Evolutionary conservation across 352 stramenopile species (phyloP).

Genomic region (Halophytophthora polymorphica): DNA sequence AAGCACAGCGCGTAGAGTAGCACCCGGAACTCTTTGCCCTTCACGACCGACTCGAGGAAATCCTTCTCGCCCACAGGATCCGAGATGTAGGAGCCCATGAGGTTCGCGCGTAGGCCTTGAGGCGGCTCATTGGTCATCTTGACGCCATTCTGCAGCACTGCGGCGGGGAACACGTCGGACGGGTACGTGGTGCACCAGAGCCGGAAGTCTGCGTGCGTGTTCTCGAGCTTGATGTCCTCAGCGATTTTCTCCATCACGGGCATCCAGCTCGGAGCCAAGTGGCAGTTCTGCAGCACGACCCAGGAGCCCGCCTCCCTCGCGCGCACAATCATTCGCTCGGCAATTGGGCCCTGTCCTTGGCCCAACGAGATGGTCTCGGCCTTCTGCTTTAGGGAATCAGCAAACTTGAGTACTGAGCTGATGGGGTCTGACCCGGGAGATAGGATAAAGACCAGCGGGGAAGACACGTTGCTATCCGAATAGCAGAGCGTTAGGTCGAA

Average conservation of each 20-base stretch:
- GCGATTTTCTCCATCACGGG: conserved; percentile 91
- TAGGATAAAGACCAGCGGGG: conserved; percentile 91
- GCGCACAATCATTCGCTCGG: conserved; percentile 86
- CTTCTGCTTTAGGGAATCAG: conserved; percentile 66
- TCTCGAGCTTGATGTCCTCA: conserved; percentile 77
- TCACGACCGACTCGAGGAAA: conserved; percentile 84
- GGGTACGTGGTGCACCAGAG: conserved; percentile 95
- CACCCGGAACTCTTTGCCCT: conserved; percentile 80
- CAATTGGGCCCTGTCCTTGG: conserved; percentile 90
- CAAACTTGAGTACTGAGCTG: conserved; percentile 88
- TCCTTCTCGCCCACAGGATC: conserved; percentile 88
- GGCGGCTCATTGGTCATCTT: conserved; percentile 96
- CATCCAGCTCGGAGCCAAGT: conserved; percentile 93
- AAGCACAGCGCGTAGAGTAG: conserved; percentile 90
- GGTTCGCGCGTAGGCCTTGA: conserved; percentile 89
- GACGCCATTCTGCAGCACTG: conserved; percentile 94
- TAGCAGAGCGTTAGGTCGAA: conserved; percentile 90
- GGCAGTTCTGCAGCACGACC: conserved; percentile 92
- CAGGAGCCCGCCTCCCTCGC: conserved; percentile 80
- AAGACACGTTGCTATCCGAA: conserved; percentile 80
- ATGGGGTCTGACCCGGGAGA: conserved; percentile 91
- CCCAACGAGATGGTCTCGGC: conserved; percentile 91
- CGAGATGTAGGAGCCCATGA: conserved; percentile 89
- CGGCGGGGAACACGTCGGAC: conserved; percentile 90
- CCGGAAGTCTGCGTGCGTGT: conserved; percentile 86